These are phyloP conservation scores for Peterozyma xylosa DNA, from an alignment of 805 yeast species.

Conservation along the genomic window DNA sequence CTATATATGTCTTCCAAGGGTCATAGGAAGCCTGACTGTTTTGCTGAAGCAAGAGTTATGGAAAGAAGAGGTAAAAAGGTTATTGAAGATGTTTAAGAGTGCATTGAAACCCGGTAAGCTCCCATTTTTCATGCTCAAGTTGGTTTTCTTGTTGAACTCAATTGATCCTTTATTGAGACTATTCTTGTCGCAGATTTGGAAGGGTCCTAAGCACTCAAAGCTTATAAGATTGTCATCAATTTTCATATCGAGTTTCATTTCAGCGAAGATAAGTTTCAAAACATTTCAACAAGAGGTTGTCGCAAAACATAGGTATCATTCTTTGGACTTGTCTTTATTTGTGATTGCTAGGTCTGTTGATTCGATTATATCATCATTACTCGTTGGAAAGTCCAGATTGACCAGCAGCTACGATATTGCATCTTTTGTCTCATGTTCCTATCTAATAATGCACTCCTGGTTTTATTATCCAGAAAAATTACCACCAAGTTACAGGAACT, in stretches of 20 bases:
- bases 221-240: constrained; percentile 16
- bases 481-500: constrained; percentile 34
- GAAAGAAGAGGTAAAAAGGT: constrained; percentile 13
- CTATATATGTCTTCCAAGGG: constrained; percentile 26
- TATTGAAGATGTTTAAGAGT: constrained; percentile 10
- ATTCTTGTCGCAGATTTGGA: constrained; percentile 4
- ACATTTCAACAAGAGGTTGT: constrained; percentile 24
- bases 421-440: constrained; percentile 22
- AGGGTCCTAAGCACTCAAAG: neutral
- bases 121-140: constrained; percentile 26
- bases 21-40: constrained; percentile 12
- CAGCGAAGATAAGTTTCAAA: constrained; percentile 23
- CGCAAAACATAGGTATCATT: constrained; percentile 22
- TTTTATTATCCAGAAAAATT: constrained; percentile 28
- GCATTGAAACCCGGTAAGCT: constrained; percentile 25
- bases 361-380: constrained; percentile 20
- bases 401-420: constrained; percentile 17
- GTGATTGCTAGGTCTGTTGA: constrained; percentile 28
- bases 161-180: constrained; percentile 19
- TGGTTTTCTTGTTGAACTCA: constrained; percentile 24
- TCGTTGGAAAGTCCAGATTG: constrained; percentile 9
- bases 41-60: constrained; percentile 12
- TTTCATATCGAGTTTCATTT: constrained; percentile 21
- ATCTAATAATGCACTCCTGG: constrained; percentile 30
- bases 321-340: constrained; percentile 29